Evolutionary conservation across 192 early-diverging fungal genomes (phyloP).

Genomic region (Backusella australiensis): DNA sequence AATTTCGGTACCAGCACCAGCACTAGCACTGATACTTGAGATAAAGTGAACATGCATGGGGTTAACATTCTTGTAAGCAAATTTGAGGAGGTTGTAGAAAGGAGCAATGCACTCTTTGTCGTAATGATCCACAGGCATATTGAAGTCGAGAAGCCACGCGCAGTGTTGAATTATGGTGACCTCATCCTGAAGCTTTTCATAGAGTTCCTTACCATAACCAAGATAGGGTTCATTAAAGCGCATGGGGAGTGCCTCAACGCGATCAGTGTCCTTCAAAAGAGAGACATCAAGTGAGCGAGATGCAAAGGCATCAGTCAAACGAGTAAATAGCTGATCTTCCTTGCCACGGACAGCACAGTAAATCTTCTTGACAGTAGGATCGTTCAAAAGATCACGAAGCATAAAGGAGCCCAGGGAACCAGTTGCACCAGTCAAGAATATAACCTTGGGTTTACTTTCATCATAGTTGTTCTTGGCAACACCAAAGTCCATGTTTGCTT

Average conservation of each 20-base stretch:
- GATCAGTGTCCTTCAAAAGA: slow-evolving; percentile 5
- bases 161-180: slow-evolving; percentile 33
- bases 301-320: slow-evolving; percentile 23
- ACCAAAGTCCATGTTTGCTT: slow-evolving; percentile 15
- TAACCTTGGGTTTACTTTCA: slow-evolving; percentile 13
- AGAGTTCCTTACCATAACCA: slow-evolving; percentile 23
- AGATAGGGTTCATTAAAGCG: slow-evolving; percentile 21
- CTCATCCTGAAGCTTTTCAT: slow-evolving; percentile 23
- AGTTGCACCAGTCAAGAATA: slow-evolving; percentile 36
- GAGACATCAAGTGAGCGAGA: slow-evolving; percentile 22
- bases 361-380: slow-evolving; percentile 23
- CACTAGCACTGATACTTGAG: slow-evolving; percentile 30
- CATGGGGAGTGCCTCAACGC: slow-evolving; percentile 11
- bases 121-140: slow-evolving; percentile 30
- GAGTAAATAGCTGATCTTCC: background rate
- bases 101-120: slow-evolving; percentile 27
- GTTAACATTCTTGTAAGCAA: slow-evolving; percentile 18
- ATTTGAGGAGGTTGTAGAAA: slow-evolving; percentile 25
- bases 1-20: background rate
- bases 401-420: slow-evolving; percentile 34
- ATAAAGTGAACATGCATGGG: slow-evolving; percentile 32
- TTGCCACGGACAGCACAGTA: slow-evolving; percentile 33
- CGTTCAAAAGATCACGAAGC: slow-evolving; percentile 23
- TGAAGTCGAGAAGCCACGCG: slow-evolving; percentile 41
- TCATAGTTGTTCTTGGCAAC: background rate